Evolutionary conservation across 1,284 basidiomycete genomes (phyloP).

Genomic region (Agroathelia rolfsii): DNA sequence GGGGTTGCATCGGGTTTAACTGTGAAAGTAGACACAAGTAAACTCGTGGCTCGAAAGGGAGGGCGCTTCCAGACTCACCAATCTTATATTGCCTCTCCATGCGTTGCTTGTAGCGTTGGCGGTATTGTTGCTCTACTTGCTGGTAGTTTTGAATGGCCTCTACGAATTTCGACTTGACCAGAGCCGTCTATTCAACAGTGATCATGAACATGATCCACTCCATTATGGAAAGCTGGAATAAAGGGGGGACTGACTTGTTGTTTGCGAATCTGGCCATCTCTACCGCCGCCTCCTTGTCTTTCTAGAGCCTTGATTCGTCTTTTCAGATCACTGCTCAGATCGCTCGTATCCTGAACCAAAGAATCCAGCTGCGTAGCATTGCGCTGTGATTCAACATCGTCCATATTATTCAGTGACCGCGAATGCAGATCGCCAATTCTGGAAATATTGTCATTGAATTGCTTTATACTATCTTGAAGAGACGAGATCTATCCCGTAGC

Average conservation of each 20-base stretch:
- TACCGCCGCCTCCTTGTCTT: slow-evolving; percentile 57
- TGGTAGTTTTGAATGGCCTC: slow-evolving; percentile 85
- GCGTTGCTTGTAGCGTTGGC: slow-evolving; percentile 88
- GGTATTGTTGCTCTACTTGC: slow-evolving; percentile 86
- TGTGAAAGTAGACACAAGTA: slow-evolving; percentile 17
- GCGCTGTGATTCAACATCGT: slow-evolving; percentile 55
- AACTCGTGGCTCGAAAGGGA: slow-evolving; percentile 2
- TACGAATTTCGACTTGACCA: slow-evolving; percentile 75
- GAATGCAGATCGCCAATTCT: slow-evolving; percentile 67
- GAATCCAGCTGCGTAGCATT: slow-evolving; percentile 60
- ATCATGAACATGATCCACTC: slow-evolving; percentile 2
- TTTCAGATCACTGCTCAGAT: slow-evolving; percentile 66
- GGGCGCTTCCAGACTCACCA: slow-evolving; percentile 33
- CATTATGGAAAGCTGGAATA: slow-evolving; percentile 1
- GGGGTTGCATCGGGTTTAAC: slow-evolving; percentile 94
- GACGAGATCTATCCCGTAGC: slow-evolving; percentile 44
- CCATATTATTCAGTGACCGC: slow-evolving; percentile 69
- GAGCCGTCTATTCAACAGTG: slow-evolving; percentile 40
- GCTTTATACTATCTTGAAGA: slow-evolving; percentile 61
- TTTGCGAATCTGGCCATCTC: slow-evolving; percentile 75
- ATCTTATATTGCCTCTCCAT: slow-evolving; percentile 97
- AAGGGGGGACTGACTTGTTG: slow-evolving; percentile 51
- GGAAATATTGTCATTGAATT: slow-evolving; percentile 62
- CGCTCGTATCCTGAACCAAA: slow-evolving; percentile 71
- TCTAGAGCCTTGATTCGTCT: slow-evolving; percentile 73